Evolutionary conservation across 495 filamentous ascomycete species (phyloP).

Genomic region (Penicillium fimorum): DNA sequence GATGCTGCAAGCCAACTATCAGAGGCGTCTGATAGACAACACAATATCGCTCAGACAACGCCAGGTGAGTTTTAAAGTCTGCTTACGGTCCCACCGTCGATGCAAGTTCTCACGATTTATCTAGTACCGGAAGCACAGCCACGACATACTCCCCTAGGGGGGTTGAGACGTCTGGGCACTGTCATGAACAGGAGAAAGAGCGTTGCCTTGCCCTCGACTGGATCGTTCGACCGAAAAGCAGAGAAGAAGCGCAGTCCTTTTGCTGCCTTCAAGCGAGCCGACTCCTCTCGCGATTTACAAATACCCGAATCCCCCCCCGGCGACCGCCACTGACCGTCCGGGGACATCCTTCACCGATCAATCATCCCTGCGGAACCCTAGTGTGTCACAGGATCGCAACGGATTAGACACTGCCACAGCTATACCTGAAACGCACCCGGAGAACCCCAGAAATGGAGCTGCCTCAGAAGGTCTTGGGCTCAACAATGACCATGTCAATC

Average conservation of each 20-base stretch:
- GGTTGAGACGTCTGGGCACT: conserved; percentile 72
- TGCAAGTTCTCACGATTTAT: conserved; percentile 4
- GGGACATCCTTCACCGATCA: conserved; percentile 38
- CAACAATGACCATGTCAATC: conserved; percentile 21
- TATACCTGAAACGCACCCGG: conserved; percentile 24
- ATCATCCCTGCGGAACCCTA: conserved; percentile 33
- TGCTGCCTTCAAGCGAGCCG: conserved; percentile 50
- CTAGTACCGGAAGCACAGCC: conserved; percentile 39
- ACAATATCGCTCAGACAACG: conserved; percentile 39
- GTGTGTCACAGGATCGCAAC: conserved; percentile 32
- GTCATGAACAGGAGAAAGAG: conserved; percentile 67
- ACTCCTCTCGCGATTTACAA: conserved; percentile 42
- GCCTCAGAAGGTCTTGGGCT: conserved; percentile 22
- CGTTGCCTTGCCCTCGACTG: conserved; percentile 37
- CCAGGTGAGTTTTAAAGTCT: conserved; percentile 36
- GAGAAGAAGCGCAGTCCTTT: conserved; percentile 55
- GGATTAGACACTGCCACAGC: conserved; percentile 20
- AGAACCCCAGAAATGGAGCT: conserved; percentile 33
- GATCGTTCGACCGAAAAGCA: conserved; percentile 35
- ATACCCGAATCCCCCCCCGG: conserved; percentile 40
- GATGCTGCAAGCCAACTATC: conserved; percentile 65
- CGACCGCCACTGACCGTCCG: conserved; percentile 34
- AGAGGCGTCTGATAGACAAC: conserved; percentile 36
- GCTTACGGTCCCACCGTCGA: neutral
- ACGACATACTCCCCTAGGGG: conserved; percentile 43